Conservation (phyloP, 2,329 filamentous ascomycete species). For the Aspergillus sp. region DNA sequence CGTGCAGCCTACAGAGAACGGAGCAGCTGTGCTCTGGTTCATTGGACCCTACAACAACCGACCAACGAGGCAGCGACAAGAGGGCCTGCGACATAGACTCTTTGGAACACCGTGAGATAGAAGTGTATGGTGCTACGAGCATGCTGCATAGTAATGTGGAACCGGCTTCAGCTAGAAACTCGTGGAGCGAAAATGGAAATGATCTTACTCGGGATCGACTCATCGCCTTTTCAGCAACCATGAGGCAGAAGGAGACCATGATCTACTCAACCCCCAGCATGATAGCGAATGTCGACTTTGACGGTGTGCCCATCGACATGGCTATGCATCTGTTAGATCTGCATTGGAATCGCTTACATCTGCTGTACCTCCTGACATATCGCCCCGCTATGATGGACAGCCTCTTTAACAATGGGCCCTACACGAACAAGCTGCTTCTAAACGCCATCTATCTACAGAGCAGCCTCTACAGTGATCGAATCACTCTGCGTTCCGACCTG, state of each 20-base stretch:
- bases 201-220: neutral
- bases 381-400: constrained; percentile 42
- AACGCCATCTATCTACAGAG: constrained; percentile 42
- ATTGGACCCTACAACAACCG: no score
- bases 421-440: constrained; percentile 38
- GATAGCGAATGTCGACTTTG: constrained; percentile 27
- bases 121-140: neutral
- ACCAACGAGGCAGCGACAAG: no score
- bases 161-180: neutral
- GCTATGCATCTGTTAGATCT: constrained; percentile 40
- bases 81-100: no score
- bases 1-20: no score
- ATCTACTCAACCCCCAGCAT: neutral
- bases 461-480: constrained; percentile 37
- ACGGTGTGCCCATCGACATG: constrained; percentile 32
- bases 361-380: constrained; percentile 39
- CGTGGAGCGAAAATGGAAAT: neutral
- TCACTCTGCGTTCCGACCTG: constrained; percentile 27
- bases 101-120: no score
- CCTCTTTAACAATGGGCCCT: constrained; percentile 35
- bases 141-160: neutral
- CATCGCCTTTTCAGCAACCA: neutral
- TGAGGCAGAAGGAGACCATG: neutral
- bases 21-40: no score
- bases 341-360: constrained; percentile 40